phyloP scores from a whole-genome alignment of 352 stramenopile species.

The Pythium guiyangense region DNA sequence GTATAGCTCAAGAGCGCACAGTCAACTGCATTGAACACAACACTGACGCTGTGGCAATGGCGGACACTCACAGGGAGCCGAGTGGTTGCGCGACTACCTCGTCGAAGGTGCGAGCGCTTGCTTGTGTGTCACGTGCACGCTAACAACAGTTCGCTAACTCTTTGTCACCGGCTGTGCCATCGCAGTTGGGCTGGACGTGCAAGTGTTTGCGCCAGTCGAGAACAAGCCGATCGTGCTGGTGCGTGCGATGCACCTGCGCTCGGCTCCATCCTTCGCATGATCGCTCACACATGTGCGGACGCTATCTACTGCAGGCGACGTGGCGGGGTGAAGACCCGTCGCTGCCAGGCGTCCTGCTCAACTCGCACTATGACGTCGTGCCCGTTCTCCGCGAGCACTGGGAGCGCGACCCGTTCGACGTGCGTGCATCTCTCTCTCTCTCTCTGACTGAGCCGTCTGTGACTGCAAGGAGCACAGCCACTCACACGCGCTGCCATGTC shows the following conservation, averaged over 20 bases:
- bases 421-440: conserved; percentile 10
- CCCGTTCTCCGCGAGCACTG: conserved; percentile 81
- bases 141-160: no score
- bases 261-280: no score
- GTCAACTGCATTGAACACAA: background rate
- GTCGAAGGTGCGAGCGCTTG: conserved; percentile 27
- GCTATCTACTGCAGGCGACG: conserved; percentile 23
- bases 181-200: conserved; percentile 36
- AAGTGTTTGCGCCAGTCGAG: conserved; percentile 47
- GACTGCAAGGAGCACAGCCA: no score
- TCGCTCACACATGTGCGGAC: background rate
- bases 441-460: background rate
- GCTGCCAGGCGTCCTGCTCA: conserved; percentile 87
- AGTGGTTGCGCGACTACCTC: conserved; percentile 59
- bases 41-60: background rate
- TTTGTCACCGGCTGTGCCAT: conserved; percentile 1
- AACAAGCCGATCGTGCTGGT: conserved; percentile 91
- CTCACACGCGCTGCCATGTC: background rate
- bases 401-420: conserved; percentile 87
- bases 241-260: no score
- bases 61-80: conserved; percentile 24
- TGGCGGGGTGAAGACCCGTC: conserved; percentile 78
- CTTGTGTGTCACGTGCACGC: no score
- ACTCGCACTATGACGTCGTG: conserved; percentile 96
- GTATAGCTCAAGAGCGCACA: background rate